Conservation (phyloP, 352 stramenopile genomes). For the Stramenopiles sp. region DNA sequence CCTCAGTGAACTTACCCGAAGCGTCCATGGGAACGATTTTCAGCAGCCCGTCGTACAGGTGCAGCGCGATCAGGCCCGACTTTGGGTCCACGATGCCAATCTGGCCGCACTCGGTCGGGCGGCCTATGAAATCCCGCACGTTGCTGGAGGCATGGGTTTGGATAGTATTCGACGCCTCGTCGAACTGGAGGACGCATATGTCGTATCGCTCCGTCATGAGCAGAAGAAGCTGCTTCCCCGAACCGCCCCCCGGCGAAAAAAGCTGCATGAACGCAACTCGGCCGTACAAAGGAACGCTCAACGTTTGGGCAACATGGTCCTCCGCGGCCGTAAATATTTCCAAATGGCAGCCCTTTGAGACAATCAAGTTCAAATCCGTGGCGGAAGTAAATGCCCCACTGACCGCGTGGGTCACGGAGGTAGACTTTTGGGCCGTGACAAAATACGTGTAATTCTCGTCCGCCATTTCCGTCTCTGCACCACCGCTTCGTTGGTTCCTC, state of each 20-base stretch:
- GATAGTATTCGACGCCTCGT: constrained; percentile 14
- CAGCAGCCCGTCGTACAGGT: constrained; percentile 24
- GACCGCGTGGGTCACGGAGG: constrained; percentile 68
- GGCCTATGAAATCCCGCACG: constrained; percentile 22
- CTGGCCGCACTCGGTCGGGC: constrained; percentile 20
- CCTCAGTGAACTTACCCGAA: constrained; percentile 48
- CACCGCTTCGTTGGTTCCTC: too few species aligned
- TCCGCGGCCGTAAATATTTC: constrained; percentile 59
- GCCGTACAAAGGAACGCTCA: constrained; percentile 22
- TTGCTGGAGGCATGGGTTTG: constrained; percentile 17
- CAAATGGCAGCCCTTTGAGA: constrained; percentile 60
- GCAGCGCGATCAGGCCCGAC: constrained; percentile 20
- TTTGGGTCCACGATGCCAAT: constrained; percentile 21
- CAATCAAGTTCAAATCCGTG: constrained; percentile 62
- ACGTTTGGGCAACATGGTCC: constrained; percentile 6
- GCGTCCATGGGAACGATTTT: constrained; percentile 28
- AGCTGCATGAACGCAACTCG: constrained; percentile 41
- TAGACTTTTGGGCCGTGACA: constrained; percentile 72
- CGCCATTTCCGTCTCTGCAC: too few species aligned
- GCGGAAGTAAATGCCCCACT: constrained; percentile 60
- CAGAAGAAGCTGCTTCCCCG: constrained; percentile 19
- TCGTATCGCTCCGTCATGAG: constrained; percentile 23
- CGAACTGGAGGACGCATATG: constrained; percentile 19
- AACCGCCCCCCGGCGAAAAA: constrained; percentile 21
- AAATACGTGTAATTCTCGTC: constrained; percentile 79